Evolutionary conservation across 2,329 filamentous ascomycete genomes (phyloP).

Genomic region (Sphaerulina vaccinii): DNA sequence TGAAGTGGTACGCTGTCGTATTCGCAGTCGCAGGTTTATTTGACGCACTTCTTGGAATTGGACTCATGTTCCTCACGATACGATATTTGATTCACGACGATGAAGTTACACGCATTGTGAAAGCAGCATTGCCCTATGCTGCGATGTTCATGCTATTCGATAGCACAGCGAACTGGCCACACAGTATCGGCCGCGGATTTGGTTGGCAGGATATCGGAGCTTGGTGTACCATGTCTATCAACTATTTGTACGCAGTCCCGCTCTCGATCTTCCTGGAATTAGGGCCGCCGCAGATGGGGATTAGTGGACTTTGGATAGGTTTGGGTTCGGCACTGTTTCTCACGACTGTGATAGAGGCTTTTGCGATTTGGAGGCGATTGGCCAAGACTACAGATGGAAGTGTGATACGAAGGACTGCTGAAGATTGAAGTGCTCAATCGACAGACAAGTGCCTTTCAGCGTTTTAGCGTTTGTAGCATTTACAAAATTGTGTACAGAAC

Average conservation of each 20-base stretch:
- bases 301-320: constrained; percentile 40
- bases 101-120: constrained; percentile 37
- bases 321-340: constrained; percentile 28
- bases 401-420: too few species aligned
- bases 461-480: too few species aligned
- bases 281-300: constrained; percentile 35
- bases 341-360: constrained; percentile 10
- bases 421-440: too few species aligned
- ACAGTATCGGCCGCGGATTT: constrained; percentile 40
- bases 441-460: too few species aligned
- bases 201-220: constrained; percentile 43
- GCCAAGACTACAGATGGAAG: constrained; percentile 12
- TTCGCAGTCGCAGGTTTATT: constrained; percentile 40
- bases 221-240: constrained; percentile 39
- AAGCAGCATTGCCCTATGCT: constrained; percentile 37
- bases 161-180: constrained; percentile 39
- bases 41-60: constrained; percentile 37
- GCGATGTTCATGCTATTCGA: constrained; percentile 43
- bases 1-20: constrained; percentile 31
- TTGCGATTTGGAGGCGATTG: constrained; percentile 11
- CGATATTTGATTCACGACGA: constrained; percentile 38
- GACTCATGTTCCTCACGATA: constrained; percentile 35
- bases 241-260: constrained; percentile 42
- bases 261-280: constrained; percentile 40
- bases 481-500: too few species aligned